Evolutionary conservation across 306 rosid species (phyloP).

Genomic region (Macrotyloma uniflorum): DNA sequence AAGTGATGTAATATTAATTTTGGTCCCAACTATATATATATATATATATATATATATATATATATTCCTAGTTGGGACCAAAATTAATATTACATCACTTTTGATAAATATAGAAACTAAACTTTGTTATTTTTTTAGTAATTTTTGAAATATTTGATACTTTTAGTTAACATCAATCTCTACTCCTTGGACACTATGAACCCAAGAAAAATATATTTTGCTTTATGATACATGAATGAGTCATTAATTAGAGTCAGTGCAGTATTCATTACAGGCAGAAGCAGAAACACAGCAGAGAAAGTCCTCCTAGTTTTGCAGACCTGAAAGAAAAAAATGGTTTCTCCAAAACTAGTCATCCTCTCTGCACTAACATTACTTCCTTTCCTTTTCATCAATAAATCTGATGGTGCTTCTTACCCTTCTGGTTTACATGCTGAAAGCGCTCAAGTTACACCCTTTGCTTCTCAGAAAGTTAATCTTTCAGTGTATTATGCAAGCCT

Average conservation of each 20-base stretch:
- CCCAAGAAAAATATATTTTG: neutral
- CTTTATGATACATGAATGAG: neutral
- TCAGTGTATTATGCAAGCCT: constrained; percentile 58
- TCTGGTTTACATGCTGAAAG: constrained; percentile 12
- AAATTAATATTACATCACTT: neutral
- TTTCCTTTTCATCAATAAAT: constrained; percentile 35
- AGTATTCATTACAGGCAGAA: constrained; percentile 9
- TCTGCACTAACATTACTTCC: constrained; percentile 8
- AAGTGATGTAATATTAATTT: neutral
- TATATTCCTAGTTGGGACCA: neutral
- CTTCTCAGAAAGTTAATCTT: constrained; percentile 50
- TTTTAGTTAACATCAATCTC: too few species aligned
- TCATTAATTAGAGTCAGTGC: neutral
- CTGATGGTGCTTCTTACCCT: constrained; percentile 25
- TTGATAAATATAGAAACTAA: neutral
- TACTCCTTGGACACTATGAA: neutral
- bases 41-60: too few species aligned
- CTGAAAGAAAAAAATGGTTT: constrained; percentile 35
- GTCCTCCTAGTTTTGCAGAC: constrained; percentile 11
- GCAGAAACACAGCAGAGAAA: neutral
- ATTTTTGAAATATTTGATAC: too few species aligned
- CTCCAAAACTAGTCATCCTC: constrained; percentile 5
- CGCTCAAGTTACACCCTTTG: neutral
- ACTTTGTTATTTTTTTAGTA: neutral
- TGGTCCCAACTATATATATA: neutral